These are phyloP conservation scores for Cladosporium oxysporum DNA, from an alignment of 2,329 filamentous ascomycete species.

Conservation along the genomic window DNA sequence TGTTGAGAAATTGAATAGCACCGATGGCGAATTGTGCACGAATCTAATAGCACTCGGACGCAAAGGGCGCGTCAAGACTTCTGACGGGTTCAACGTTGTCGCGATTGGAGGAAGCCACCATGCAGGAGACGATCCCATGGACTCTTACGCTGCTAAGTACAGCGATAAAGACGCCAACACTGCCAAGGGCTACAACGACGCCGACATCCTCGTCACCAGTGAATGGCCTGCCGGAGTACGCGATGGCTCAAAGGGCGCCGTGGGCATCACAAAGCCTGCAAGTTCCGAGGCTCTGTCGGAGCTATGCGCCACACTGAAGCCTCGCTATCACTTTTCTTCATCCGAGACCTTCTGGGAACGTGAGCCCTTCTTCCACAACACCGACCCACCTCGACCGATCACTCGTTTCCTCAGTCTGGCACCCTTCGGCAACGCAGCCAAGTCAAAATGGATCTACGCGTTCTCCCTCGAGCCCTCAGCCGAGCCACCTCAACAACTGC, in stretches of 20 bases:
- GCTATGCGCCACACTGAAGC: slow-evolving; percentile 75
- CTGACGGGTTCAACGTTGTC: slow-evolving; percentile 86
- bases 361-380: slow-evolving; percentile 80
- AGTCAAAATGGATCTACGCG: slow-evolving; percentile 80
- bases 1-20: slow-evolving; percentile 70
- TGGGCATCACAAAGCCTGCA: slow-evolving; percentile 47
- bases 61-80: slow-evolving; percentile 82
- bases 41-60: slow-evolving; percentile 91
- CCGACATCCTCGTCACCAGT: slow-evolving; percentile 84
- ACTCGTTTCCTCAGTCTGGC: slow-evolving; percentile 93
- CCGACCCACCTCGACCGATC: slow-evolving; percentile 51
- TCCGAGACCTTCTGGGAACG: slow-evolving; percentile 81
- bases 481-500: slow-evolving; percentile 61
- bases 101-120: slow-evolving; percentile 68
- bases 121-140: slow-evolving; percentile 42
- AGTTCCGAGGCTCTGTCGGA: slow-evolving; percentile 71
- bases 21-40: slow-evolving; percentile 72
- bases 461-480: slow-evolving; percentile 63
- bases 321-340: slow-evolving; percentile 85
- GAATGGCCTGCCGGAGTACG: slow-evolving; percentile 73
- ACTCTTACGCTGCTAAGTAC: slow-evolving; percentile 73
- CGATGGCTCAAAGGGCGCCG: slow-evolving; percentile 38
- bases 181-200: slow-evolving; percentile 65
- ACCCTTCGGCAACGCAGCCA: slow-evolving; percentile 70
- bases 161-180: slow-evolving; percentile 67